Evolutionary conservation across 1,284 basidiomycete species (phyloP), one percentile per base, ranked within the genome.

Genomic region (Heterobasidion irregulare): DNA sequence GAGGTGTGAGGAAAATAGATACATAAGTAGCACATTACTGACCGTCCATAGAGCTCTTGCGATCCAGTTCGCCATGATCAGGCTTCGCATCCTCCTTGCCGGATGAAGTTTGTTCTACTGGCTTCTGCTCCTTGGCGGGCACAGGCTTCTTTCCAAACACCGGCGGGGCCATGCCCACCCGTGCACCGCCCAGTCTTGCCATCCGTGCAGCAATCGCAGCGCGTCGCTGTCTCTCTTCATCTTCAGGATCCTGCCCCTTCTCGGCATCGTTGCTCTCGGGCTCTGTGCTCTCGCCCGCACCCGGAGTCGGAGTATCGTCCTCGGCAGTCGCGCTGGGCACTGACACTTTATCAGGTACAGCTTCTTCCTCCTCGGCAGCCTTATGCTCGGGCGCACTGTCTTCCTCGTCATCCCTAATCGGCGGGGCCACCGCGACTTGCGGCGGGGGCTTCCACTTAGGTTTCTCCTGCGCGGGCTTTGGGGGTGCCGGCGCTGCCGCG

Each of bases 161-260:
- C 45, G 86, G 85, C 2, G 84, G 82, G 0, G 72, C 80, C 85
- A 92, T 87, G 3, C 93, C 92, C 43, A 95, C 79, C 59, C 89
- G 81, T 47, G 92, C 84, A 41, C 91, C 94, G 34, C 91, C 94
- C 10, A 94, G 78, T 62, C 86, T 85, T 55, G 90, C 93, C 92
- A 95, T 94, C 56, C 92, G 80, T 34, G 88, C 92, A 34, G 92
- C 93, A 64, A 94, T 86, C 15, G 84, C 86, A 8, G 87, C 86
- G 47, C 89, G 82, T 52, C 88, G 82, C 62, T 86, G 83, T 53
- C 85, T 76, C 66, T 92, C 92, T 60, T 91, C 87, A 53, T 91
- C 88, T 64, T 87, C 85, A 4, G 81, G 78, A 63, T 84, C 83
- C 13, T 70, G 70, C 59, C 81, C 80, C 13, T 74, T 72, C 56